Conservation (phyloP, 768 basidiomycete genomes). For the Pulveroboletus frians region DNA sequence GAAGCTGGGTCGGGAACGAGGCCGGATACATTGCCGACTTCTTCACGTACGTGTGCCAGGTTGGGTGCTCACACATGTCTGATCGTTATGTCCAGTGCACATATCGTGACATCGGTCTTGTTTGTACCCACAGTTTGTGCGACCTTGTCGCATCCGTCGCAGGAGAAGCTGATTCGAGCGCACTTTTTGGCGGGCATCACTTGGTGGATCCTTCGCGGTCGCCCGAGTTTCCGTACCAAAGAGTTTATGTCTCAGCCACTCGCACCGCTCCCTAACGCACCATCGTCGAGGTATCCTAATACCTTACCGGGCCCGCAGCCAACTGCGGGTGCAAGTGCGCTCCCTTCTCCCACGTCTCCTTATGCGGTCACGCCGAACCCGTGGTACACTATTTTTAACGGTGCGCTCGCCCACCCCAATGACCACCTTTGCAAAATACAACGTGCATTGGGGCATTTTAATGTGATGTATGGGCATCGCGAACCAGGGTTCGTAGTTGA, state of each 20-base stretch:
- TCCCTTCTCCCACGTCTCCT: slow-evolving; percentile 31
- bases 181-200: slow-evolving; percentile 50
- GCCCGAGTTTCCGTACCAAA: slow-evolving; percentile 43
- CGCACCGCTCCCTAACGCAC: slow-evolving; percentile 14
- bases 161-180: slow-evolving; percentile 49
- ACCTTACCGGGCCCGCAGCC: slow-evolving; percentile 20
- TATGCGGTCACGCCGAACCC: slow-evolving; percentile 43
- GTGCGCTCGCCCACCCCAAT: slow-evolving; percentile 51
- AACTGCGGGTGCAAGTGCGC: slow-evolving; percentile 20
- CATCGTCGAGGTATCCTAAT: slow-evolving; percentile 21
- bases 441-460: slow-evolving; percentile 47
- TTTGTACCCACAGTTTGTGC: slow-evolving; percentile 52
- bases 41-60: slow-evolving; percentile 45
- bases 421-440: slow-evolving; percentile 50
- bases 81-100: slow-evolving; percentile 43
- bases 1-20: slow-evolving; percentile 41
- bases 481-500: slow-evolving; percentile 31
- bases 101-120: slow-evolving; percentile 62
- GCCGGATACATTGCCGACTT: slow-evolving; percentile 57
- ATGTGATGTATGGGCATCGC: slow-evolving; percentile 40
- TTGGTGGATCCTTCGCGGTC: slow-evolving; percentile 56
- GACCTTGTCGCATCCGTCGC: slow-evolving; percentile 51
- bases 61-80: neutral
- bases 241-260: slow-evolving; percentile 41
- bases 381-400: slow-evolving; percentile 55